phyloP scores from a whole-genome alignment of 331 rosid species.

The Saraca asoca region DNA sequence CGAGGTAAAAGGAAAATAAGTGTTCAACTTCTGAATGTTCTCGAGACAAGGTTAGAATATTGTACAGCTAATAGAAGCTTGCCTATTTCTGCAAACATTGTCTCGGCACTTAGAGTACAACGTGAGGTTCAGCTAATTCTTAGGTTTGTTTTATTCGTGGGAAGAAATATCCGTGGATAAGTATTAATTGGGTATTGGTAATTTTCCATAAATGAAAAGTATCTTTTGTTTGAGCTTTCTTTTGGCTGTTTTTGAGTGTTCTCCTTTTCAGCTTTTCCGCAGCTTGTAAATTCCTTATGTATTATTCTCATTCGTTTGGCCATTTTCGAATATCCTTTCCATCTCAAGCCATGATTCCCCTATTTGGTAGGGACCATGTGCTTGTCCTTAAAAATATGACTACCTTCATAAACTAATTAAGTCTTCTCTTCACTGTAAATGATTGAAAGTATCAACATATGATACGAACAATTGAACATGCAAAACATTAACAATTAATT shows the following conservation, averaged over 20 bases:
- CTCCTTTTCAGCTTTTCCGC: slow-evolving; percentile 38
- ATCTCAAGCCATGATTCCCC: slow-evolving; percentile 45
- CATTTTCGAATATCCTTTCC: slow-evolving; percentile 45
- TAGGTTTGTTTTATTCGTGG: slow-evolving; percentile 33
- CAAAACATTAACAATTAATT: slow-evolving; percentile 35
- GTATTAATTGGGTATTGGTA: slow-evolving; percentile 23
- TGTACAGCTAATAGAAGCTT: slow-evolving; percentile 47
- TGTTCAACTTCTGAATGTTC: slow-evolving; percentile 35
- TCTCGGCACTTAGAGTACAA: slow-evolving; percentile 14
- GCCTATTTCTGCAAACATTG: slow-evolving; percentile 28
- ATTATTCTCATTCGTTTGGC: slow-evolving; percentile 12
- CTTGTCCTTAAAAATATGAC: slow-evolving; percentile 11
- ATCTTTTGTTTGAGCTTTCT: slow-evolving; percentile 37
- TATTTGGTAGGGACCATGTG: slow-evolving; percentile 47
- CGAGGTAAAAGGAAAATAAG: slow-evolving; percentile 42
- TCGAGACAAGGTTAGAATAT: slow-evolving; percentile 6
- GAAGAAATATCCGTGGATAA: slow-evolving; percentile 19
- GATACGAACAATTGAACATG: slow-evolving; percentile 20
- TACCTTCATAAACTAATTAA: slow-evolving; percentile 26
- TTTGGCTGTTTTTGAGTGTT: slow-evolving; percentile 31
- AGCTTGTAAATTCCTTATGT: slow-evolving; percentile 27
- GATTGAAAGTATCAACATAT: slow-evolving; percentile 36
- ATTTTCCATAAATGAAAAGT: slow-evolving; percentile 29
- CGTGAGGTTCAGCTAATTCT: slow-evolving; percentile 34
- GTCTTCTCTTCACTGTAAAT: slow-evolving; percentile 26